Conservation (phyloP, 805 yeast species). For the Jamesozyma spencerorum region DNA sequence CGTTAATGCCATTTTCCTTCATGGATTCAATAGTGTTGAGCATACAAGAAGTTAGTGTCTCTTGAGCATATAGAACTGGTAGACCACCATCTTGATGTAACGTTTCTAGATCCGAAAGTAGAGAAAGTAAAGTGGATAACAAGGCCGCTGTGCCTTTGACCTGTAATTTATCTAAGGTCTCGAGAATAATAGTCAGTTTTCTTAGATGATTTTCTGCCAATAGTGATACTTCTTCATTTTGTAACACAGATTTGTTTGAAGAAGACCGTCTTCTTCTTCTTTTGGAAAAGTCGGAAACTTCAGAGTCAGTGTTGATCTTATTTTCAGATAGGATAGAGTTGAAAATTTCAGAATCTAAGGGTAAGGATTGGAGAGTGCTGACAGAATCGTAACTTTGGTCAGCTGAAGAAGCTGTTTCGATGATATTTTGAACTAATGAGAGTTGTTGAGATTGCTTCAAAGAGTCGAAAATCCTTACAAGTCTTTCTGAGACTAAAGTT, state of each 20-base stretch:
- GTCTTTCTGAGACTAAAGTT: slow-evolving; percentile 40
- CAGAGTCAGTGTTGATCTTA: slow-evolving; percentile 41
- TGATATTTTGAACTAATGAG: slow-evolving; percentile 46
- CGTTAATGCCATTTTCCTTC: slow-evolving; percentile 37
- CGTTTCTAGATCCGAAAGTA: slow-evolving; percentile 68
- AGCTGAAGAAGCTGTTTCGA: slow-evolving; percentile 44
- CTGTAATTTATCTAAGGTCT: slow-evolving; percentile 53
- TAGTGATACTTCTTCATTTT: slow-evolving; percentile 55
- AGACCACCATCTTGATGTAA: slow-evolving; percentile 84
- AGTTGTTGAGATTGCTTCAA: slow-evolving; percentile 52
- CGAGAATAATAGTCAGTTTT: slow-evolving; percentile 70
- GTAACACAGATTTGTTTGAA: slow-evolving; percentile 64
- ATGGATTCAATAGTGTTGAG: slow-evolving; percentile 52
- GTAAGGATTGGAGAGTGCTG: slow-evolving; percentile 44
- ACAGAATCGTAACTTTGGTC: slow-evolving; percentile 43
- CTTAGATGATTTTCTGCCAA: slow-evolving; percentile 73
- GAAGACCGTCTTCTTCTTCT: slow-evolving; percentile 72
- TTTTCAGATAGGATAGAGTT: slow-evolving; percentile 50
- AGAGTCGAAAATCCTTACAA: slow-evolving; percentile 46
- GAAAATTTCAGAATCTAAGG: slow-evolving; percentile 48
- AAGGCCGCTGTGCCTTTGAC: slow-evolving; percentile 35
- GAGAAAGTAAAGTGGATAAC: slow-evolving; percentile 45
- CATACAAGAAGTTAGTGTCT: slow-evolving; percentile 82
- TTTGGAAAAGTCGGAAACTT: slow-evolving; percentile 44
- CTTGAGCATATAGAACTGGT: slow-evolving; percentile 87